Conservation (phyloP, 805 yeast species). For the Candida sakaeoensis region DNA sequence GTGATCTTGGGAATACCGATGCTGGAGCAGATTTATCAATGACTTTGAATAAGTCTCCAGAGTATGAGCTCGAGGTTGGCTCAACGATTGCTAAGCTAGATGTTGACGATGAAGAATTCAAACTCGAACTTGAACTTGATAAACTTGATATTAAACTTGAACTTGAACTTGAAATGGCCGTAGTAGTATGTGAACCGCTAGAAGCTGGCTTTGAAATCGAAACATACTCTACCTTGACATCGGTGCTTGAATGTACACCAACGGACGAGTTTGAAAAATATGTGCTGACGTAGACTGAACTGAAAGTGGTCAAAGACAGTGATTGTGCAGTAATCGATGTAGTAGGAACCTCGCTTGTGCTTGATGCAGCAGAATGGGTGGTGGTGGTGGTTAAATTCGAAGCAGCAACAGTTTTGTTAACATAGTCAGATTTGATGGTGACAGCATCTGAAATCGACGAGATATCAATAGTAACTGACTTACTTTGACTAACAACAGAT, state of each 20-base stretch:
- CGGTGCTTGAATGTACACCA: background rate
- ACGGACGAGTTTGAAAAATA: conserved; percentile 1
- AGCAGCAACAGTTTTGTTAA: conserved; percentile 5
- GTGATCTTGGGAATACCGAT: conserved; percentile 42
- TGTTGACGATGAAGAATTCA: conserved; percentile 4
- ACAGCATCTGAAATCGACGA: conserved; percentile 15
- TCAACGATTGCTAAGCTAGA: conserved; percentile 7
- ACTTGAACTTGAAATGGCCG: conserved; percentile 5
- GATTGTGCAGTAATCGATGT: background rate
- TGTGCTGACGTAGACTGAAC: conserved; percentile 5
- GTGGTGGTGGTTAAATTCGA: background rate
- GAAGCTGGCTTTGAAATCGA: background rate
- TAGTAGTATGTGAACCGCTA: background rate
- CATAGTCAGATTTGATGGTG: background rate
- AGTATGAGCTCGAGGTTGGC: conserved; percentile 10
- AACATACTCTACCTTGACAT: background rate
- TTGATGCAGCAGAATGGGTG: conserved; percentile 6
- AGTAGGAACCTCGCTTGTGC: background rate
- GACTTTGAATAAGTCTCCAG: conserved; percentile 46
- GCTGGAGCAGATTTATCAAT: conserved; percentile 34
- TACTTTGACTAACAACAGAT: conserved; percentile 20
- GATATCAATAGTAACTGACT: conserved; percentile 21
- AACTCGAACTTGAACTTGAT: conserved; percentile 1
- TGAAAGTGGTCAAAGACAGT: conserved; percentile 1
- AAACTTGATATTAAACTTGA: conserved; percentile 3